Percentiles rank a stretch among this genome's conserved stretches.
Conservation (phyloP, 2,329 filamentous ascomycete genomes). For the Aspergillus unguis region DNA sequence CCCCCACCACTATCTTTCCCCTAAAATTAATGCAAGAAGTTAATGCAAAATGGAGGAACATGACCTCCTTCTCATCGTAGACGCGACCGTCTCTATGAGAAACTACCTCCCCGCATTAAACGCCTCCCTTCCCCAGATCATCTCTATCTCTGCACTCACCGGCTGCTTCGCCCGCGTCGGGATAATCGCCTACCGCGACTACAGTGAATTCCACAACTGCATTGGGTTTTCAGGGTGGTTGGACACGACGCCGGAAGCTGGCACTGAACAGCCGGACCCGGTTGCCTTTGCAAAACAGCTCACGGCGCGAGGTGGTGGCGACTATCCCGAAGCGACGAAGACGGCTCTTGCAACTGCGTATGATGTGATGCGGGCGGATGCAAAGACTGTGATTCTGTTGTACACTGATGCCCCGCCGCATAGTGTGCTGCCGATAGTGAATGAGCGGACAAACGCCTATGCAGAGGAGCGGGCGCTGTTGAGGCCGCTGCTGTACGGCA, state of each 20-base stretch:
- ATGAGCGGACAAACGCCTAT: background rate
- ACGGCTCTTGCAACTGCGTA: conserved; percentile 49
- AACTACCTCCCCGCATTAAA: conserved; percentile 45
- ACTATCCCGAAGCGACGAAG: conserved; percentile 51
- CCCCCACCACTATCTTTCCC: background rate
- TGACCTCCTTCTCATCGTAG: conserved; percentile 18
- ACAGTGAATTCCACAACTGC: conserved; percentile 27
- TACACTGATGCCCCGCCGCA: conserved; percentile 53
- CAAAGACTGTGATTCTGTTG: conserved; percentile 49
- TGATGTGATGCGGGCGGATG: conserved; percentile 47
- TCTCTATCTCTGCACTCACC: conserved; percentile 50
- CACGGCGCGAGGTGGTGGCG: conserved; percentile 34
- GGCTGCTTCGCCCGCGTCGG: conserved; percentile 51
- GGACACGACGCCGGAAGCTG: conserved; percentile 9
- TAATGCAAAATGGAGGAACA: conserved; percentile 4
- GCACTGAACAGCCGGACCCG: conserved; percentile 29
- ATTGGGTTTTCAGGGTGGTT: conserved; percentile 53
- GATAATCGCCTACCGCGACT: conserved; percentile 52
- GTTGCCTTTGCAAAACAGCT: conserved; percentile 38
- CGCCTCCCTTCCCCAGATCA: conserved; percentile 50
- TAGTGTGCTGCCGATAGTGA: conserved; percentile 19
- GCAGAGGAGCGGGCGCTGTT: background rate
- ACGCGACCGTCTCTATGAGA: conserved; percentile 19
- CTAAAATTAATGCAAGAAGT: background rate
- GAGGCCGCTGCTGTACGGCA: conserved; percentile 25